Base-by-base conservation (phyloP, 2,329 filamentous ascomycete genomes). In the Ophiostoma angusticollis region DNA sequence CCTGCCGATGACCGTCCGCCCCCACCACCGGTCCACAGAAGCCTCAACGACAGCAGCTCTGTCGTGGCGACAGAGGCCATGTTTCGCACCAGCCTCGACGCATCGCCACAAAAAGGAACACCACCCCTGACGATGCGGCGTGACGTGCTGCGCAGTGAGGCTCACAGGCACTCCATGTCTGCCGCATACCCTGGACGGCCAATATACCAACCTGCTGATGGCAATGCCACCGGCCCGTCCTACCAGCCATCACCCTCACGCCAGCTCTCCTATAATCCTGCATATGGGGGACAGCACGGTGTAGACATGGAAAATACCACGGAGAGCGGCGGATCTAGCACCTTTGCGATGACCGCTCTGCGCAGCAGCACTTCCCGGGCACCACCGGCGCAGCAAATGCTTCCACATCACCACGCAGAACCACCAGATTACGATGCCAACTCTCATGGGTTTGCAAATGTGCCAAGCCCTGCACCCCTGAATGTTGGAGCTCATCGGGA, bases 271-370 rank as follows among this genome's bases (percentile, higher is more conserved):
- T 70, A 70, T 41, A 70, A 77, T 44, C 52, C 56, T 21, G 53
- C 53, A 14, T 67, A 62, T 48, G 68, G 67, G 38, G 50, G 55
- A 27, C 65, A 65, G 29, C 58, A 77, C 48, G 18, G 29, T 9
- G 72, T 70, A 3, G 78, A 69, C 6, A 74, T 75, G 6, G 77
- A 80, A 51, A 76, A 80, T 45, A 72, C 68, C 6, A 74, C n/a
- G n/a, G n/a, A n/a, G n/a, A n/a, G 75, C 4, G 73, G 77, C 35
- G 68, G 70, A 1, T 60, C 63, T 1, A 51, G 53, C 3, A 47
- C 51, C 3, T 38, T 51, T 2, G 38, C 43, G 9, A 42, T 50
- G n/a, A 17, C 34, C 6, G 48, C 52, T 1, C 50, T 47, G 32
- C 50, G 53, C 29, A 50, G 52, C 14, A 52, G 48, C 34, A 46